Evolutionary conservation across 2,329 filamentous ascomycete species (phyloP).

Genomic region (Verticillium klebahnii): DNA sequence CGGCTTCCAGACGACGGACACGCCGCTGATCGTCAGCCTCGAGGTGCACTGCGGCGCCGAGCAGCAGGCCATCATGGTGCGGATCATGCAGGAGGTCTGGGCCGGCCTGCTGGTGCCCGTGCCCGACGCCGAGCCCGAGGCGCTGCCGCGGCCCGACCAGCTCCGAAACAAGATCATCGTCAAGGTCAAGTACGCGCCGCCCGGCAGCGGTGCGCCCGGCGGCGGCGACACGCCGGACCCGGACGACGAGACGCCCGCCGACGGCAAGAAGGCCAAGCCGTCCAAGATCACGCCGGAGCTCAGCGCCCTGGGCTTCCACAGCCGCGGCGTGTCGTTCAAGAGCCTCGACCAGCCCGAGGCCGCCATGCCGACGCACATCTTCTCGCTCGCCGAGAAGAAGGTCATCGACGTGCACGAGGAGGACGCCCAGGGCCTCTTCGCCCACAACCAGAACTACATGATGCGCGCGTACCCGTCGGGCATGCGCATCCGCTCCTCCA

Average conservation of each 20-base stretch:
- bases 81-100: conserved; percentile 87
- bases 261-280: conserved; percentile 37
- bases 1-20: conserved; percentile 68
- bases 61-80: conserved; percentile 87
- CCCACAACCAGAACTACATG: conserved; percentile 75
- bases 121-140: conserved; percentile 37
- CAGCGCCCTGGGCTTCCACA: conserved; percentile 76
- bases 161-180: conserved; percentile 76
- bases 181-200: conserved; percentile 70
- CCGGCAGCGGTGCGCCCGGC: conserved; percentile 20
- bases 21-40: conserved; percentile 89
- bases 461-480: conserved; percentile 89
- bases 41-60: conserved; percentile 80
- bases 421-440: conserved; percentile 54
- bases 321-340: conserved; percentile 77
- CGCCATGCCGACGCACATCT: conserved; percentile 62
- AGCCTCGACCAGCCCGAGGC: conserved; percentile 69
- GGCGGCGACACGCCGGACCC: conserved; percentile 28
- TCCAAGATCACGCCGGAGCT: conserved; percentile 68
- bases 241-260: conserved; percentile 35
- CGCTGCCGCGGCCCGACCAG: conserved; percentile 63
- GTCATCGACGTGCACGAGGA: conserved; percentile 58
- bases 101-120: conserved; percentile 62
- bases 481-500: conserved; percentile 76
- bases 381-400: conserved; percentile 59